Percentiles rank a stretch among this genome's conserved stretches.
Evolutionary conservation across 257 asterid species (phyloP).

Genomic region (Capsicum pubescens): DNA sequence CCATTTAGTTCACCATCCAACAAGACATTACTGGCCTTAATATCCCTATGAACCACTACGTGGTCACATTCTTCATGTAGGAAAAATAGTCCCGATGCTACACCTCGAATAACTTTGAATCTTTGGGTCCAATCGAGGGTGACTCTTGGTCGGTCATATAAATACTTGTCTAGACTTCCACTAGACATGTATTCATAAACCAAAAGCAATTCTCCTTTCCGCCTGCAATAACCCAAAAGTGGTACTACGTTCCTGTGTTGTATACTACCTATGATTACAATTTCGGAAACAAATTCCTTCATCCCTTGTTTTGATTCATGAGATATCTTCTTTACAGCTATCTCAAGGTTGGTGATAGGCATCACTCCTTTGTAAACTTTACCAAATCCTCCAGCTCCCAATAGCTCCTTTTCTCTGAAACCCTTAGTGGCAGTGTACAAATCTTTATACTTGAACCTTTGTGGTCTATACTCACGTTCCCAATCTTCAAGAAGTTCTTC

Average conservation of each 20-base stretch:
- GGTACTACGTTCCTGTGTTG: constrained; percentile 72
- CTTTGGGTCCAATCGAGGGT: constrained; percentile 63
- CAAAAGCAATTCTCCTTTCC: constrained; percentile 57
- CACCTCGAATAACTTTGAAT: constrained; percentile 57
- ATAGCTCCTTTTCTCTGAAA: constrained; percentile 50
- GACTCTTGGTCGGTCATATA: constrained; percentile 42
- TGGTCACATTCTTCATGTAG: constrained; percentile 77
- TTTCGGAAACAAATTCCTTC: constrained; percentile 69
- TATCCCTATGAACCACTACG: constrained; percentile 66
- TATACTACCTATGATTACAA: constrained; percentile 65
- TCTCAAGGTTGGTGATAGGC: constrained; percentile 40
- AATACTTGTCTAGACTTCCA: constrained; percentile 65
- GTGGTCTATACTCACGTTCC: constrained; percentile 62
- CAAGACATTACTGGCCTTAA: constrained; percentile 67
- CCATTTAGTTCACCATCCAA: constrained; percentile 59
- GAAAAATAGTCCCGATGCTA: constrained; percentile 59
- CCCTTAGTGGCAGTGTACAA: constrained; percentile 63
- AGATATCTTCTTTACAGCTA: constrained; percentile 66
- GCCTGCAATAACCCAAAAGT: constrained; percentile 64
- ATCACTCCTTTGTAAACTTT: constrained; percentile 63
- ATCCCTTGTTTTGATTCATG: constrained; percentile 74
- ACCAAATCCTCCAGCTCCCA: constrained; percentile 76
- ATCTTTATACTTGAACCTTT: constrained; percentile 67
- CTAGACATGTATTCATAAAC: constrained; percentile 76
- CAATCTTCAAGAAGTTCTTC: constrained; percentile 67